These are phyloP conservation scores for Aspergillus uvarum DNA, from an alignment of 2,329 filamentous ascomycete species.

Conservation along the genomic window DNA sequence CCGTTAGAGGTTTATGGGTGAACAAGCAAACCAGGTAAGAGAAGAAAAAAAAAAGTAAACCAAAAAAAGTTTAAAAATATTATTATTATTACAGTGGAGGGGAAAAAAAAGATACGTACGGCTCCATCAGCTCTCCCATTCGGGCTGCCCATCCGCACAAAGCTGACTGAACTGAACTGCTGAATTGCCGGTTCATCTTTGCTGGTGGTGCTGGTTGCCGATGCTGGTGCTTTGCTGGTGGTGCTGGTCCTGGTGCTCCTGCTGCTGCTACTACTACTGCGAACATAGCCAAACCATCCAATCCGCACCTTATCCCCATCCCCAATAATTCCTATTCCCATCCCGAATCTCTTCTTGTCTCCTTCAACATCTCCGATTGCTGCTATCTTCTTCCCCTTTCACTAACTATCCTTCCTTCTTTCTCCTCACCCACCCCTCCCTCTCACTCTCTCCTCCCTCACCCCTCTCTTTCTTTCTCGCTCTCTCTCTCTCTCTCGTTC, in stretches of 20 bases:
- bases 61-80: constrained; percentile 11
- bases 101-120: constrained; percentile 14
- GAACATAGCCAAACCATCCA: not conserved
- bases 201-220: not conserved
- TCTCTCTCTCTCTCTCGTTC: constrained; percentile 11
- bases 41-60: constrained; percentile 11
- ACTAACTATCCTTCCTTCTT: constrained; percentile 9
- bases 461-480: constrained; percentile 11
- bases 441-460: constrained; percentile 16
- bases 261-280: not conserved
- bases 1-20: constrained; percentile 24
- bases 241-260: not conserved
- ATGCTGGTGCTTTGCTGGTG: constrained; percentile 7
- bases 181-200: constrained; percentile 3
- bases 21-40: constrained; percentile 12
- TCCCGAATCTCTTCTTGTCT: constrained; percentile 8
- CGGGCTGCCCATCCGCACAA: constrained; percentile 20
- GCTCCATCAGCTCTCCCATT: constrained; percentile 16
- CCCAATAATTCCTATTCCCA: constrained; percentile 10
- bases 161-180: constrained; percentile 14
- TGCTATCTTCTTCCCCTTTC: constrained; percentile 8
- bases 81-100: constrained; percentile 12
- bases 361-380: constrained; percentile 7
- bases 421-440: constrained; percentile 13
- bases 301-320: not conserved